Percentiles rank a stretch among this genome's conserved stretches.
Conservation (phyloP, 805 yeast genomes). For the Clavispora santaluciae region DNA sequence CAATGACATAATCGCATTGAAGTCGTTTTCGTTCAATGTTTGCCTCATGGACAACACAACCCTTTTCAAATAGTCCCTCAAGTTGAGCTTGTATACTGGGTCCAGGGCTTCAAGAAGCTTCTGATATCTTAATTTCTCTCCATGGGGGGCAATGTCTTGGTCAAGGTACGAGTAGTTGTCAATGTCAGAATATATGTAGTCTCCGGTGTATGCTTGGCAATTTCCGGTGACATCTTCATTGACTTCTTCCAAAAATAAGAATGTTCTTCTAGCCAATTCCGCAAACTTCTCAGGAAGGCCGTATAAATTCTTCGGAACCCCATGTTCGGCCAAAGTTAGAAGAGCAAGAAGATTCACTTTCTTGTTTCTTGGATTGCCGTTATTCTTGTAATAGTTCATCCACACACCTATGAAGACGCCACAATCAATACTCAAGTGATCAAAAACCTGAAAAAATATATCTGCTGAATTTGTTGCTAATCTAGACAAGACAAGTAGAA, state of each 20-base stretch:
- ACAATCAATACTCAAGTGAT: slow-evolving; percentile 22
- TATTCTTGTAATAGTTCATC: slow-evolving; percentile 41
- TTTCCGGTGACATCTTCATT: slow-evolving; percentile 46
- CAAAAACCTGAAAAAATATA: slow-evolving; percentile 29
- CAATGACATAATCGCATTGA: slow-evolving; percentile 30
- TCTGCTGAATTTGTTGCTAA: slow-evolving; percentile 31
- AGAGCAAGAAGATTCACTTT: slow-evolving; percentile 66
- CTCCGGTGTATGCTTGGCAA: slow-evolving; percentile 34
- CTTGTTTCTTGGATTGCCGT: slow-evolving; percentile 71
- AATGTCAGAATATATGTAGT: slow-evolving; percentile 36
- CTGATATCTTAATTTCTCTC: slow-evolving; percentile 37
- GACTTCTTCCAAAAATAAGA: slow-evolving; percentile 64
- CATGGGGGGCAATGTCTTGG: slow-evolving; percentile 37
- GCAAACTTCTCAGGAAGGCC: slow-evolving; percentile 17
- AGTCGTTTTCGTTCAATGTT: slow-evolving; percentile 24
- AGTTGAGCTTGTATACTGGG: slow-evolving; percentile 39
- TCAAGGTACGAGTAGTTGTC: slow-evolving; percentile 40
- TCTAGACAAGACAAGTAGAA: slow-evolving; percentile 34
- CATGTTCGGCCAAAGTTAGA: slow-evolving; percentile 43
- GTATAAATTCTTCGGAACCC: slow-evolving; percentile 19
- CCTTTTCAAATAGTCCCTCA: slow-evolving; percentile 40
- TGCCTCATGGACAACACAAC: slow-evolving; percentile 23
- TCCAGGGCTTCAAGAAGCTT: slow-evolving; percentile 26
- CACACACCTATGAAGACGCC: slow-evolving; percentile 28
- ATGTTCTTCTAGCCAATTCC: slow-evolving; percentile 27